These are phyloP conservation scores for Penicillium sp. DNA, from an alignment of 2,329 filamentous ascomycete species.

Conservation along the genomic window DNA sequence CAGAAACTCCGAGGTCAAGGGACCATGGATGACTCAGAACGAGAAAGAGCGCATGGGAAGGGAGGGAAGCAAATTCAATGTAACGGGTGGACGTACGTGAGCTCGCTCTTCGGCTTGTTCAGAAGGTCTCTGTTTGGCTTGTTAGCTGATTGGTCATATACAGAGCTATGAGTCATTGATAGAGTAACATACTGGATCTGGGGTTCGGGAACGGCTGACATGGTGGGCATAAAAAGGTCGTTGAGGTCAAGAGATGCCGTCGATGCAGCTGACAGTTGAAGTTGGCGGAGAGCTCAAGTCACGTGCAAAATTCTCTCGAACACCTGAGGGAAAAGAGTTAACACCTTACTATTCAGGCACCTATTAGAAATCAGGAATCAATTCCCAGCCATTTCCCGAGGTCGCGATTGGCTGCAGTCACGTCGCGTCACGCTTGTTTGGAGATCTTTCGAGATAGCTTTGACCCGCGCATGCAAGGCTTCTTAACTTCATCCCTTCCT, in stretches of 20 bases:
- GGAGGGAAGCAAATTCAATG: neutral
- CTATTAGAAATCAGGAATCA: neutral
- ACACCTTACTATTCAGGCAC: constrained; percentile 2
- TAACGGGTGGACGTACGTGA: constrained; percentile 59
- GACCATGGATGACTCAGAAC: constrained; percentile 1
- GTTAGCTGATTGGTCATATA: constrained; percentile 15
- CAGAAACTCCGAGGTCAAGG: constrained; percentile 3
- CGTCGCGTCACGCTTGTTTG: constrained; percentile 35
- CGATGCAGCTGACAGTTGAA: constrained; percentile 1
- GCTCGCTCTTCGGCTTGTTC: constrained; percentile 76
- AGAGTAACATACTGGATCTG: constrained; percentile 59
- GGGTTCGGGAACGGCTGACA: constrained; percentile 49
- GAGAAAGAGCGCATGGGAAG: constrained; percentile 2
- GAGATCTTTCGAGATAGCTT: constrained; percentile 27
- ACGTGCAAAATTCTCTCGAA: constrained; percentile 8
- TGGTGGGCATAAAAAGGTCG: constrained; percentile 35
- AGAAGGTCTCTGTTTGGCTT: constrained; percentile 62
- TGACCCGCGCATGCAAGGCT: constrained; percentile 29
- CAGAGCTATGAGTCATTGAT: constrained; percentile 14
- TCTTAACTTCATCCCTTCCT: constrained; percentile 11
- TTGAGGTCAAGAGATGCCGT: constrained; percentile 5
- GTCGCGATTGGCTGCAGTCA: constrained; percentile 32
- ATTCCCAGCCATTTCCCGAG: constrained; percentile 8
- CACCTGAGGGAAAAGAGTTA: neutral
- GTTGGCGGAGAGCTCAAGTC: constrained; percentile 10